Percentiles rank a stretch among this genome's conserved stretches.
These are phyloP conservation scores for Leishmania martiniquensis DNA, from an alignment of 208 protist genomes.

Conservation along the genomic window DNA sequence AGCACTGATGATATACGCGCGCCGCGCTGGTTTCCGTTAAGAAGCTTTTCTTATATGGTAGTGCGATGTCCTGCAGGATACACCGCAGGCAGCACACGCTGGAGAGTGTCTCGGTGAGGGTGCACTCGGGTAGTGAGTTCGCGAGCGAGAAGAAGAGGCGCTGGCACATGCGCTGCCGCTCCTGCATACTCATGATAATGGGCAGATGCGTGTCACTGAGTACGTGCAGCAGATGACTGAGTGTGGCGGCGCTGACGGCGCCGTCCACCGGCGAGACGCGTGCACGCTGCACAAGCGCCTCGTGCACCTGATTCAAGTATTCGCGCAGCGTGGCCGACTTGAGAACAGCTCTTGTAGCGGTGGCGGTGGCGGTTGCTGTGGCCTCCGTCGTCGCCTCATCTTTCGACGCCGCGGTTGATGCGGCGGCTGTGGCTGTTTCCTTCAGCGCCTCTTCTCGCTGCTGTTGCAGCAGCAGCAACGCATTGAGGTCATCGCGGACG, in stretches of 20 bases:
- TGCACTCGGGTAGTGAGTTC: conserved; percentile 31
- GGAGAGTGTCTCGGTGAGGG: conserved; percentile 33
- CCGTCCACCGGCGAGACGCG: conserved; percentile 61
- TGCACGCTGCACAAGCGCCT: conserved; percentile 39
- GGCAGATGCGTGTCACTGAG: conserved; percentile 23
- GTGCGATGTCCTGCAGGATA: conserved; percentile 40
- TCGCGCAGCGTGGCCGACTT: conserved; percentile 23
- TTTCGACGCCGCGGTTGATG: conserved; percentile 9
- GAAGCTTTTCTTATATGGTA: conserved; percentile 63
- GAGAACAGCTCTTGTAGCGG: conserved; percentile 1
- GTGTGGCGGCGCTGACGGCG: conserved; percentile 39
- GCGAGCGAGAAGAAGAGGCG: conserved; percentile 30
- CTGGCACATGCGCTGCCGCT: conserved; percentile 36
- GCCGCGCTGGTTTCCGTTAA: conserved; percentile 8
- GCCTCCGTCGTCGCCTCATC: conserved; percentile 3
- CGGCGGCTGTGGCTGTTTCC: neutral
- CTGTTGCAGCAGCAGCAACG: conserved; percentile 19
- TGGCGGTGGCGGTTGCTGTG: neutral
- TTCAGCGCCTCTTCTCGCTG: neutral
- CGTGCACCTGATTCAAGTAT: conserved; percentile 51
- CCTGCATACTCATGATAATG: conserved; percentile 8
- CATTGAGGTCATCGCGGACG: conserved; percentile 6
- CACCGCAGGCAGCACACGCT: conserved; percentile 39
- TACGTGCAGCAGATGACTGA: conserved; percentile 41
- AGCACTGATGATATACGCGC: conserved; percentile 7